Conservation (phyloP, 2,329 filamentous ascomycete species). For the Xylariaceae sp. region DNA sequence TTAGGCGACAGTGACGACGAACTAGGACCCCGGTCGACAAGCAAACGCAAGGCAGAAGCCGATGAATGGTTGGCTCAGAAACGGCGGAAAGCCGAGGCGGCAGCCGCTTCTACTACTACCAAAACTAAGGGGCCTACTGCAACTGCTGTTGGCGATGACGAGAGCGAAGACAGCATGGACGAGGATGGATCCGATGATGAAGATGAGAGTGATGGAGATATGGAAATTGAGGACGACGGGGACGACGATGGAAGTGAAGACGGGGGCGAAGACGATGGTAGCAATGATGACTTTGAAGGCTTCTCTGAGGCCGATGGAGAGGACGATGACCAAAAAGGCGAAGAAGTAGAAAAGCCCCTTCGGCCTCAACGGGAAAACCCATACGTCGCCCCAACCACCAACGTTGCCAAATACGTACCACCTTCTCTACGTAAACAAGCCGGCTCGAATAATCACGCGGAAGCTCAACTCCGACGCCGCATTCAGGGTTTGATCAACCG, state of each 20-base stretch:
- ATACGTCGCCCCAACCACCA: constrained; percentile 67
- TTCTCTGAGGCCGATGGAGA: constrained; percentile 36
- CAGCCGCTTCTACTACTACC: constrained; percentile 9
- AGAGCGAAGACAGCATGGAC: constrained; percentile 22
- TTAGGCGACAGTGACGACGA: constrained; percentile 47
- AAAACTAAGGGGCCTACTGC: constrained; percentile 8
- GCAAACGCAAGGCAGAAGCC: constrained; percentile 56
- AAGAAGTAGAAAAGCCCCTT: constrained; percentile 28
- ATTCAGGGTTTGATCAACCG: constrained; percentile 88
- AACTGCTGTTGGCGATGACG: constrained; percentile 27
- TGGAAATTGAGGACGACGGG: constrained; percentile 27
- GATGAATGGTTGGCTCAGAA: constrained; percentile 60
- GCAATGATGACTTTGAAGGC: constrained; percentile 39
- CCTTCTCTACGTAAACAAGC: constrained; percentile 70
- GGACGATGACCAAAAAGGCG: not conserved
- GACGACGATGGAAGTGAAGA: constrained; percentile 27
- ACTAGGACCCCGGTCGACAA: constrained; percentile 49
- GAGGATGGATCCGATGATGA: constrained; percentile 24
- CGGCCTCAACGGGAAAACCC: constrained; percentile 71
- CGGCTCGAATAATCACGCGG: constrained; percentile 61
- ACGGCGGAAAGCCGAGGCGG: constrained; percentile 43
- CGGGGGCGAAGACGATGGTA: constrained; percentile 17
- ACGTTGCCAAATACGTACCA: constrained; percentile 74
- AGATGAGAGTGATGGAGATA: constrained; percentile 24
- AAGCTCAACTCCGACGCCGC: constrained; percentile 69